Base-by-base conservation (phyloP, 2,329 filamentous ascomycete genomes). In the Aciculosporium take region DNA sequence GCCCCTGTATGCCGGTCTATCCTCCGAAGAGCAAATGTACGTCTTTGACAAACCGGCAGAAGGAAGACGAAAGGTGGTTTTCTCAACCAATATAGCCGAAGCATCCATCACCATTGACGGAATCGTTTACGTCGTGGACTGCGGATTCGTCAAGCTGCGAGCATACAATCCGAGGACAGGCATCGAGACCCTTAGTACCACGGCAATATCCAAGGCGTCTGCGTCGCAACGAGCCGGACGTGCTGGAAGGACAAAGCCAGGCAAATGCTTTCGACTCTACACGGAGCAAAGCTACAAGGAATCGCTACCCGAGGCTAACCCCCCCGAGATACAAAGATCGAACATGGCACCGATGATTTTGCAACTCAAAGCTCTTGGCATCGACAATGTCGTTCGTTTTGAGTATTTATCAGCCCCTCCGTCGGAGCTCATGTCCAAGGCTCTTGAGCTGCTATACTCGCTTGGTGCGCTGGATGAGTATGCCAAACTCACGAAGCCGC, bases 1-100 rank as follows among this genome's bases (percentile, higher is more conserved):
- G 7, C 88, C 89, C 1, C 71, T 96, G 0, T 96, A 93, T 56
- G 86, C 91, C 4, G 91, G 89, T 2, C 71, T 96, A 5, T 77
- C 86, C 2, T 86, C 82, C 7, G 88, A 95, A 48, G 80, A 95
- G 54, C 91, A 96, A 56, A 89, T 94, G 77, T 88, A 88, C 49
- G 82, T 96, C 31, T 96, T 96, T 56, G 86, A 94, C 52, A 78
- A 82, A 41, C 68, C 87, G 2, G 78, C 84, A 0, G 79, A 84
- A 46, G 81, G 88, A 45, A 88, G 80, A 1, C 75, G 91, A 32
- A 96, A 96, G 56, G 83, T 95, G 30, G 84, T 98, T 28, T 80
- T 95, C 49, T 82, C 85, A 4, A 96, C 91, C 44, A 96, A 96
- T 56, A 95, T 96, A 48, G 87, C 91, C 10, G 91, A 98, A 65